Evolutionary conservation across 2,329 filamentous ascomycete genomes (phyloP), one percentile per base, ranked within the genome.

Genomic region (Magnaporthiopsis poae): DNA sequence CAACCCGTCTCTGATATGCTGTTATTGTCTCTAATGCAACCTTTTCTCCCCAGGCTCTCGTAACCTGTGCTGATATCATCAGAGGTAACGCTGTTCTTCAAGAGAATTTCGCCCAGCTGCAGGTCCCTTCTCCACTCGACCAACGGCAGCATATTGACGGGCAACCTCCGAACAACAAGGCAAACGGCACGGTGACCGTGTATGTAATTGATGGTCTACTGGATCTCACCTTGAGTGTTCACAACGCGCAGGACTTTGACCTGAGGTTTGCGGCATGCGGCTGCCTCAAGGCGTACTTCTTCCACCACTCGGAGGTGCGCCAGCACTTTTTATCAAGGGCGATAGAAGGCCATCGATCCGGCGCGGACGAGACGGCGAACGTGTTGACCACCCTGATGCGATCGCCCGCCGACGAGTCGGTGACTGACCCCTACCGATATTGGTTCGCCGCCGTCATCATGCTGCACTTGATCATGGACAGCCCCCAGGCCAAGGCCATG

Each of bases 141-240:
- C 61, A 66, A 9, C 63, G 12, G 71, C 71, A 63, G 74, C 60
- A 29, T 29, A 2, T 29, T 70, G 66, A 78, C 79, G 68, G 80
- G 78, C 39, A 77, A 80, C 62, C 29, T 72, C 74, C 29, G 71
- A 74, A 60, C 78, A 62, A 62, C 60, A 62, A 75, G 68, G 71
- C 76, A 5, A 86, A 86, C 68, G 82, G 81, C n/a, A 52, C 35
- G 12, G 76, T 82, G 12, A 85, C 85, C 66, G 87, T 94, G 46
- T 96, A 96, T 77, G 92, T 99, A 36, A 96, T 99, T 72, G 94
- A 98, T 76, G 95, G 91, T 1, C 81, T 99, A 25, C 81, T 99
- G 63, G 92, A 97, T 71, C 80, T 97, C 61, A 88, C 90, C 0
- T 80, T 99, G 11, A 88, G 88, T 66, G 81, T 89, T 29, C 83